phyloP scores from a whole-genome alignment of 192 early-diverging fungal species.

The Dissophora globulifera region DNA sequence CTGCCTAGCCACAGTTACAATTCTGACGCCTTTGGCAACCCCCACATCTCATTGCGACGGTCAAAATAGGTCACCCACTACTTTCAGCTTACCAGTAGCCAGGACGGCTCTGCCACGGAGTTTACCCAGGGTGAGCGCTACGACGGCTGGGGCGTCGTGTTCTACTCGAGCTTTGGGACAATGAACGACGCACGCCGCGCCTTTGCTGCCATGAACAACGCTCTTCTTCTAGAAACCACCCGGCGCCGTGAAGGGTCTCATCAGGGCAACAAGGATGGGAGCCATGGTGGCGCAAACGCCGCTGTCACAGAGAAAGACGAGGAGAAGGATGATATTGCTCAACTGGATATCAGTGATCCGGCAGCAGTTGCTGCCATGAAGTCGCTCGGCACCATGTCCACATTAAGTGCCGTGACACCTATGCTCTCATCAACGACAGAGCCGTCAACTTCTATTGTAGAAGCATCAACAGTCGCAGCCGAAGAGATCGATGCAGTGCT shows the following conservation, averaged over 20 bases:
- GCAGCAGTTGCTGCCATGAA: slow-evolving; percentile 17
- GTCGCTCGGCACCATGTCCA: no score
- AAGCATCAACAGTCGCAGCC: background rate
- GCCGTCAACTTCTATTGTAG: no score
- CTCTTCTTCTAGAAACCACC: slow-evolving; percentile 11
- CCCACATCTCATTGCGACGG: no score
- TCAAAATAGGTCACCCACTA: slow-evolving; percentile 38
- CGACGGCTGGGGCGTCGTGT: slow-evolving; percentile 15
- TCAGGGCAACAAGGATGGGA: background rate
- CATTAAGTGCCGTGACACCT: background rate
- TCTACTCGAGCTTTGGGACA: slow-evolving; percentile 6
- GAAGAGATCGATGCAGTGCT: background rate
- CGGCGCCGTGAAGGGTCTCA: slow-evolving; percentile 16
- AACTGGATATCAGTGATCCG: slow-evolving; percentile 32
- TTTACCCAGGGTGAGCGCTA: slow-evolving; percentile 39
- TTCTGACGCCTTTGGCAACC: no score
- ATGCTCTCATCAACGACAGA: no score
- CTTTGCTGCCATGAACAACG: slow-evolving; percentile 30
- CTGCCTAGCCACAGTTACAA: no score
- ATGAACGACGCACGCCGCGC: slow-evolving; percentile 23
- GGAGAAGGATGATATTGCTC: slow-evolving; percentile 10
- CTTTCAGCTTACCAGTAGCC: slow-evolving; percentile 23
- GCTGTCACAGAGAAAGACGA: no score
- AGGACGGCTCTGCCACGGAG: slow-evolving; percentile 17
- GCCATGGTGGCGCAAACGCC: no score